Evolutionary conservation across 176 grass and related monocot species (phyloP), one percentile per base, ranked within the genome.

Genomic region (Rhynchospora pubera): DNA sequence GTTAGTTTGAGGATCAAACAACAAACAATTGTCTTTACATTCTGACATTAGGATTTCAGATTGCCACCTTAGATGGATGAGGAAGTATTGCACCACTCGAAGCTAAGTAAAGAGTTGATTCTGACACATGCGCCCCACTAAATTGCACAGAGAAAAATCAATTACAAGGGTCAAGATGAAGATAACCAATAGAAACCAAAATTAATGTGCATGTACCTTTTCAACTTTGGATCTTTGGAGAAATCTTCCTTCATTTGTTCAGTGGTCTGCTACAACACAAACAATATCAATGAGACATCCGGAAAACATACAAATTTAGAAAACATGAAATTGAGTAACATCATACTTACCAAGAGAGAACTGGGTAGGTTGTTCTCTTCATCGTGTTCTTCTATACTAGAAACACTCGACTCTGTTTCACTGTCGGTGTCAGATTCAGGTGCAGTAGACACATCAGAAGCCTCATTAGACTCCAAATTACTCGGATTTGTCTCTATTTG

Each of bases 1-100:
- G 45, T 24, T 86, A 59, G 12, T 15, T 50, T 23, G 23, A 83
- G 16, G 39, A 74, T 60, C 19, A 30, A 22, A 86, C 1, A 14
- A 63, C 9, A 21, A n/a, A 22, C 16, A 62, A 5, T 22, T 51
- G 11, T 8, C 44, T 28, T 58, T 13, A 63, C 42, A 53, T 42
- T 52, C 11, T 66, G 14, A 65, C 11, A 56, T 47, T 18, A 84
- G 51, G 9, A 28, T 28, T n/a, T 43, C 43, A 50, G 23, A 81
- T 18, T 43, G 77, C 28, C 89, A 98, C 96, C 92, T 99, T 99
- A 32, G 92, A 88, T 88, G 96, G 96, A 89, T 99, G 96, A 57
- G 96, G 96, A 87, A 93, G 62, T 59, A 99, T 93, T 30, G 96
- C 87, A 73, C 90, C 96, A 72, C 92, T 91, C 87, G 96, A 99